A percentile compares a stretch with the other conserved stretches of the same genome.
Evolutionary conservation across 495 filamentous ascomycete genomes (phyloP).

Genomic region (Tuber microsphaerosporum): DNA sequence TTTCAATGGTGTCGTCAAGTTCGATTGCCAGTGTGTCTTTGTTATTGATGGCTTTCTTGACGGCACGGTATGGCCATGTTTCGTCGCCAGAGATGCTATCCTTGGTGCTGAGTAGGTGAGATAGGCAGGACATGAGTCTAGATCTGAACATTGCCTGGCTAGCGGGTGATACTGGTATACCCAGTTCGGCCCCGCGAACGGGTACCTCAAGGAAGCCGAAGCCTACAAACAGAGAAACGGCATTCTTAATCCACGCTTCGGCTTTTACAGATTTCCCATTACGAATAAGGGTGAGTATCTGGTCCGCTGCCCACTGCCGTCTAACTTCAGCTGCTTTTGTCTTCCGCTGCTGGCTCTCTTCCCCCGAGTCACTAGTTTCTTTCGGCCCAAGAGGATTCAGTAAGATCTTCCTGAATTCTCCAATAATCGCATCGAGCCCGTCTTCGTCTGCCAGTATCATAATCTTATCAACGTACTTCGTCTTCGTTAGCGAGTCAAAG

Average conservation of each 20-base stretch:
- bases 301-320: constrained; percentile 47
- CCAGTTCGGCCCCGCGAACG: constrained; percentile 33
- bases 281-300: constrained; percentile 48
- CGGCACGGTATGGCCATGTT: constrained; percentile 49
- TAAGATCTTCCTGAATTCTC: constrained; percentile 46
- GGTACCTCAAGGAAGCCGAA: constrained; percentile 46
- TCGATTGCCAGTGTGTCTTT: constrained; percentile 51
- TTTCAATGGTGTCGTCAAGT: constrained; percentile 56
- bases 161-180: constrained; percentile 51
- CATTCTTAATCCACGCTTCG: constrained; percentile 32
- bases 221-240: constrained; percentile 42
- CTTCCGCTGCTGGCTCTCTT: constrained; percentile 48
- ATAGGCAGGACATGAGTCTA: constrained; percentile 60
- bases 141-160: constrained; percentile 64
- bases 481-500: constrained; percentile 81
- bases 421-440: constrained; percentile 44
- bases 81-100: constrained; percentile 46
- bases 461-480: constrained; percentile 76
- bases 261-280: constrained; percentile 37
- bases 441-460: constrained; percentile 55
- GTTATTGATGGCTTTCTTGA: constrained; percentile 47
- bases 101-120: constrained; percentile 60
- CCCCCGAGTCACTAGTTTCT: constrained; percentile 20
- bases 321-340: constrained; percentile 40
- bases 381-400: constrained; percentile 38